phyloP scores from a whole-genome alignment of 495 filamentous ascomycete species.

The Penicillium diatomitis region DNA sequence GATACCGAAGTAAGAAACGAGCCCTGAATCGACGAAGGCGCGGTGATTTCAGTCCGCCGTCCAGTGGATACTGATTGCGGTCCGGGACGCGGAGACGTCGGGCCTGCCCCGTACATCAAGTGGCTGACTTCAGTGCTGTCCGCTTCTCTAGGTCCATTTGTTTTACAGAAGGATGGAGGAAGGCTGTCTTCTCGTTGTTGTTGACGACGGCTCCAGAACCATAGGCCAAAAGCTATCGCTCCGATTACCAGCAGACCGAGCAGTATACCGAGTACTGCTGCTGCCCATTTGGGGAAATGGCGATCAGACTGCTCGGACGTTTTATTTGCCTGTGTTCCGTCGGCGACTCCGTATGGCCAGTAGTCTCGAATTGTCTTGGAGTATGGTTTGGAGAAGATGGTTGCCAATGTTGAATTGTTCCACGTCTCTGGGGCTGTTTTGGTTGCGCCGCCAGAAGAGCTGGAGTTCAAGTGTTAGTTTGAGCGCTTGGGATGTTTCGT shows the following conservation, averaged over 20 bases:
- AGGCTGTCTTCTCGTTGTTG: background rate
- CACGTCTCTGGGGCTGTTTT: slow-evolving; percentile 40
- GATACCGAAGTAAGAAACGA: slow-evolving; percentile 8
- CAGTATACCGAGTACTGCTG: slow-evolving; percentile 58
- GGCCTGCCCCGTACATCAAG: slow-evolving; percentile 9
- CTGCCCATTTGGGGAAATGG: slow-evolving; percentile 51
- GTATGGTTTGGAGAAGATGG: slow-evolving; percentile 50
- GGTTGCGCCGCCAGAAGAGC: slow-evolving; percentile 51
- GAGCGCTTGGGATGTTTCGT: background rate
- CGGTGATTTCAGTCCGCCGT: background rate
- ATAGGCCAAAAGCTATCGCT: slow-evolving; percentile 32
- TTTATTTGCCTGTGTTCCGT: background rate
- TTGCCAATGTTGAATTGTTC: slow-evolving; percentile 38
- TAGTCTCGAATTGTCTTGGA: slow-evolving; percentile 44
- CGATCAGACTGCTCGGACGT: slow-evolving; percentile 1
- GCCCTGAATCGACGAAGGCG: slow-evolving; percentile 9
- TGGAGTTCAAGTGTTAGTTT: slow-evolving; percentile 2
- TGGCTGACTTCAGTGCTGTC: slow-evolving; percentile 3
- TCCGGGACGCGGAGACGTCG: slow-evolving; percentile 4
- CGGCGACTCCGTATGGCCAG: slow-evolving; percentile 47
- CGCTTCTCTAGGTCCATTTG: background rate
- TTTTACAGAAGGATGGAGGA: background rate
- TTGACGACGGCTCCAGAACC: slow-evolving; percentile 46
- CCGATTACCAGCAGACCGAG: slow-evolving; percentile 53
- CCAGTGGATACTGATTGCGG: slow-evolving; percentile 9